Base-by-base conservation (phyloP, 2,329 filamentous ascomycete species). In the Ophiocordyceps sinensis region DNA sequence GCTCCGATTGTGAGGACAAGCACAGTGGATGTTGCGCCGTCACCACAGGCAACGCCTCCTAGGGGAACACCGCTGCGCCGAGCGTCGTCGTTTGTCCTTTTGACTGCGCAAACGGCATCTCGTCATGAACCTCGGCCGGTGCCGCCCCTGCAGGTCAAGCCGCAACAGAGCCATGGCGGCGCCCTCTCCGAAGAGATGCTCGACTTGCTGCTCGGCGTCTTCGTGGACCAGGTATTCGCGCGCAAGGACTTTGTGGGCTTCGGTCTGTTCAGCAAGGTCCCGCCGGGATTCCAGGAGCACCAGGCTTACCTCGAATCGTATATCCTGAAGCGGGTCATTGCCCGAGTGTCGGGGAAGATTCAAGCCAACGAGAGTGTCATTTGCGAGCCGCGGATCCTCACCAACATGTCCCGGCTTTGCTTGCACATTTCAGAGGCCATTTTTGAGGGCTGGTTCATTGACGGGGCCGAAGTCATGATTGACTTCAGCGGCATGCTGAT, bases 281-380 rank as follows among this genome's bases (percentile, higher is more conserved):
- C 93, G 2, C 86, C 91, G 1, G 88, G 89, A 0, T 94, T 94
- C 53, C 77, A 89, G 49, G 91, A 96, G 55, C 87, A 96, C 50
- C 88, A 95, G 53, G 86, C 87, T 0, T 94, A 88, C 56, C 95
- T 98, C 49, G 86, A 94, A 55, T 94, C 91, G 0, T 95, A 88
- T 54, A 66, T 96, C 3, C 66, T 96, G 17, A 76, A 79, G 26
- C 82, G 81, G 47, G 78, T 84, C 0, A 73, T 95, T 37, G 72
- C 77, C 3, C 76, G 82, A 28, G 63, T 94, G 14, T 75, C 75
- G 29, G 82, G 74, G 43, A 70, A 76, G 19, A 70, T 96, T 9
- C 77, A 85, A 45, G 62, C 81, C 2, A 75, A 88, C 47, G 77
- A 84, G 51, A 77, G 79, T 42, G 64, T 81, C 0, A 68, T 96